These are phyloP conservation scores for Penicillium nordicum DNA, from an alignment of 2,329 filamentous ascomycete genomes.

Conservation along the genomic window DNA sequence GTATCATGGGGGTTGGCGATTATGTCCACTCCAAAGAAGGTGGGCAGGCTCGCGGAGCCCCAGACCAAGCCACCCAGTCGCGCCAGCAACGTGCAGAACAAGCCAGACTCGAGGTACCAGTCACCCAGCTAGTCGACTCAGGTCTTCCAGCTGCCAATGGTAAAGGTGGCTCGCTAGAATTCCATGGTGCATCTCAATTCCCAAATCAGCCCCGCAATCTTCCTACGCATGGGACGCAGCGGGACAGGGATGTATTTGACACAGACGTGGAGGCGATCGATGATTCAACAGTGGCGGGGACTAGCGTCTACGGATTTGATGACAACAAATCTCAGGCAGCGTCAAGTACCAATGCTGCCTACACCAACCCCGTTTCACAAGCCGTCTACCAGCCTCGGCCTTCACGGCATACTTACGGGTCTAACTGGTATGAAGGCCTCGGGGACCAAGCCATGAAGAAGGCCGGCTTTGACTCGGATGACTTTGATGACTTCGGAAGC, in stretches of 20 bases:
- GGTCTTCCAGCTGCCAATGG: constrained; percentile 16
- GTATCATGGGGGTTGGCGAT: constrained; percentile 42
- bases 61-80: constrained; percentile 24
- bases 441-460: constrained; percentile 36
- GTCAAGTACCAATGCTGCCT: constrained; percentile 18
- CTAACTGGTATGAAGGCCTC: constrained; percentile 34
- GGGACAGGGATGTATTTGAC: constrained; percentile 41
- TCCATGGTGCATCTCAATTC: constrained; percentile 17
- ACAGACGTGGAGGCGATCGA: constrained; percentile 45
- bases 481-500: constrained; percentile 30
- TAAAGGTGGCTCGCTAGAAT: constrained; percentile 10
- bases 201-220: constrained; percentile 14
- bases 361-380: constrained; percentile 20
- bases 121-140: constrained; percentile 24
- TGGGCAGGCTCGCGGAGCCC: constrained; percentile 27
- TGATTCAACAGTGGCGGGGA: constrained; percentile 42
- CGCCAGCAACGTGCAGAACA: constrained; percentile 36
- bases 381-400: constrained; percentile 25
- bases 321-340: constrained; percentile 27
- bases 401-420: constrained; percentile 24
- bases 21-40: constrained; percentile 41
- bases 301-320: constrained; percentile 38
- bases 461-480: constrained; percentile 37
- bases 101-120: constrained; percentile 35
- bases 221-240: constrained; percentile 4